Percentiles rank a stretch among this genome's conserved stretches.
phyloP scores from a whole-genome alignment of 2,329 filamentous ascomycete species.

The Claviceps sp. region DNA sequence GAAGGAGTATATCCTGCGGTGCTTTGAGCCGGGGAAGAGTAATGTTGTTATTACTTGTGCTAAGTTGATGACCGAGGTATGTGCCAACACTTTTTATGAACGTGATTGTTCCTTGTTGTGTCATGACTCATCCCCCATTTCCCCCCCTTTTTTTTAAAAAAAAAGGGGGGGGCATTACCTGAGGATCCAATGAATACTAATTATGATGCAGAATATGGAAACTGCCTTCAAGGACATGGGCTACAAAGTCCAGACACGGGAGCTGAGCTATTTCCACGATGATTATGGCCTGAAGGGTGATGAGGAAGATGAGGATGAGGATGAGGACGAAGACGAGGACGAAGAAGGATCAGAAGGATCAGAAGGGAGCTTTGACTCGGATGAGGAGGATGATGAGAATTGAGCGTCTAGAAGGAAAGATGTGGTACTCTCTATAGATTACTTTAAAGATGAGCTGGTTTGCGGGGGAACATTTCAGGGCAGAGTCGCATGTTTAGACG shows the following conservation, averaged over 20 bases:
- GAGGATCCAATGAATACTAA: conserved; percentile 20
- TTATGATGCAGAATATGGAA: conserved; percentile 48
- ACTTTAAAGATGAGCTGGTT: neutral
- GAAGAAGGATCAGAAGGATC: conserved; percentile 6
- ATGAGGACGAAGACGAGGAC: conserved; percentile 9
- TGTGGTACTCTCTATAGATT: neutral
- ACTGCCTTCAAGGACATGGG: conserved; percentile 61
- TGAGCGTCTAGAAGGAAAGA: neutral
- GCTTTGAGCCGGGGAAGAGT: conserved; percentile 68
- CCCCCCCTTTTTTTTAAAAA: neutral
- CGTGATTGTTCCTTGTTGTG: too few relatives aligned
- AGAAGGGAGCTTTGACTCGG: conserved; percentile 3
- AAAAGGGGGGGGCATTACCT: neutral
- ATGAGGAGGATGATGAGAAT: conserved; percentile 1
- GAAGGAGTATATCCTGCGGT: conserved; percentile 59
- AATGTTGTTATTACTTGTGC: conserved; percentile 86
- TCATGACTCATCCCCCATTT: neutral
- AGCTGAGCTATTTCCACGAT: conserved; percentile 71
- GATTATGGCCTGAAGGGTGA: conserved; percentile 72
- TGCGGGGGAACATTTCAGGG: neutral
- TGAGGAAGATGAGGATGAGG: conserved; percentile 32
- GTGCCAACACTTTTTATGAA: conserved; percentile 16
- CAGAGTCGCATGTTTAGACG: too few relatives aligned
- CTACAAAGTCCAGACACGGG: conserved; percentile 64
- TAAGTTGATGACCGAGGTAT: conserved; percentile 70